Percentiles rank a stretch among this genome's conserved stretches.
Conservation (phyloP, 352 stramenopile genomes). For the Vaucheria bursata region DNA sequence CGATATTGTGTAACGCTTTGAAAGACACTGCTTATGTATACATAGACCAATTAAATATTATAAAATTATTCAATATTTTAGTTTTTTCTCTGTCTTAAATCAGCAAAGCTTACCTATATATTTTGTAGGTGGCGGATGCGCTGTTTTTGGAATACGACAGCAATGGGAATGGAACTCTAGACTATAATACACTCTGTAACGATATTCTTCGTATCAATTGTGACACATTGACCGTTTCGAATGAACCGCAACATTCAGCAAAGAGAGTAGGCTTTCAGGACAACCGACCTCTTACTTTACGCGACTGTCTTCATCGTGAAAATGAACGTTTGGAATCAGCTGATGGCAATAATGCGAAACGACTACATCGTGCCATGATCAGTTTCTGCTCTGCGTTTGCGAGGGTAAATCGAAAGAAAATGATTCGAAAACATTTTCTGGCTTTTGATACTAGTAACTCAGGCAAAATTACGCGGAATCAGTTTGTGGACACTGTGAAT, state of each 20-base stretch:
- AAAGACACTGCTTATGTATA: too few relatives aligned
- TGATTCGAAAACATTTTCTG: constrained; percentile 66
- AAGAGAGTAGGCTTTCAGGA: not conserved
- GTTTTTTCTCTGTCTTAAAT: too few relatives aligned
- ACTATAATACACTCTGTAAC: constrained; percentile 51
- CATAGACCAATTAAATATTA: too few relatives aligned
- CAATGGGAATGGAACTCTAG: constrained; percentile 40
- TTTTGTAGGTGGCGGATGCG: constrained; percentile 22
- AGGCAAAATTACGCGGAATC: constrained; percentile 34
- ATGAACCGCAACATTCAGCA: not conserved
- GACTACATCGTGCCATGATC: constrained; percentile 47
- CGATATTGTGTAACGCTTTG: too few relatives aligned
- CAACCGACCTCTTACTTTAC: not conserved
- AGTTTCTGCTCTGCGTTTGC: constrained; percentile 54
- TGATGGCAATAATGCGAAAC: constrained; percentile 39
- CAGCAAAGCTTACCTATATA: too few relatives aligned
- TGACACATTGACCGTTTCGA: constrained; percentile 24
- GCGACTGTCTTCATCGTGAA: not conserved
- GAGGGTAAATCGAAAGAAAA: constrained; percentile 72
- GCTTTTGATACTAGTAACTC: constrained; percentile 51
- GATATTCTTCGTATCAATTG: constrained; percentile 49
- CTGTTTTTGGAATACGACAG: constrained; percentile 48
- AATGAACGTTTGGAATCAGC: not conserved
- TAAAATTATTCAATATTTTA: too few relatives aligned
- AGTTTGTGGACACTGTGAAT: constrained; percentile 64